phyloP scores from a whole-genome alignment of 768 basidiomycete genomes.

The Infundibulicybe gibba region DNA sequence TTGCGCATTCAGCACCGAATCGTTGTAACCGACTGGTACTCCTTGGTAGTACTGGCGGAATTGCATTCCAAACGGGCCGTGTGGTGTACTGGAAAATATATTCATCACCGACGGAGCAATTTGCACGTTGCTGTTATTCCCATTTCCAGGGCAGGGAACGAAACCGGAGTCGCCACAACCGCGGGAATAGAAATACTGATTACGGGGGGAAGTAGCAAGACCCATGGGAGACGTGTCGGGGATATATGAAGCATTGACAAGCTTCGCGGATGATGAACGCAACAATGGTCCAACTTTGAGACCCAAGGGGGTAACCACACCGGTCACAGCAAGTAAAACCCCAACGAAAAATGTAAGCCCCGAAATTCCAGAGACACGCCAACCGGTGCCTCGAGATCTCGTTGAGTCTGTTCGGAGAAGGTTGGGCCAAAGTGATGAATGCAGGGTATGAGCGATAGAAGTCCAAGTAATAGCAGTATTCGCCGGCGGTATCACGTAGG shows the following conservation, averaged over 20 bases:
- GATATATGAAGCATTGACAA: constrained; percentile 7
- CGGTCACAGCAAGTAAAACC: constrained; percentile 13
- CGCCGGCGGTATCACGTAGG: constrained; percentile 10
- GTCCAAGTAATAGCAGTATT: constrained; percentile 17
- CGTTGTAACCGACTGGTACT: constrained; percentile 8
- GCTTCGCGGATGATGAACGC: not conserved
- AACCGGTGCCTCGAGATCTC: not conserved
- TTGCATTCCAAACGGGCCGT: constrained; percentile 17
- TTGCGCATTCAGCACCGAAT: not conserved
- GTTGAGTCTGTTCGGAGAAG: constrained; percentile 12
- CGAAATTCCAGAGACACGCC: constrained; percentile 9
- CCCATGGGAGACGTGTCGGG: constrained; percentile 14
- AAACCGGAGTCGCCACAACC: constrained; percentile 13
- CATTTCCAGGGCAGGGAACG: constrained; percentile 14
- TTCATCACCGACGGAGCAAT: constrained; percentile 10
- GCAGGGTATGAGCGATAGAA: constrained; percentile 12
- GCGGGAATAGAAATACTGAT: constrained; percentile 10
- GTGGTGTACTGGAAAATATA: constrained; percentile 14
- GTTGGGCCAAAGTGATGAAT: constrained; percentile 15
- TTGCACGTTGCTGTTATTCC: constrained; percentile 3
- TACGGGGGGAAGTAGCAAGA: constrained; percentile 13
- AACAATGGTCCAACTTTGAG: constrained; percentile 11
- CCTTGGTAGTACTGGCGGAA: constrained; percentile 13
- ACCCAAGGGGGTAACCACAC: constrained; percentile 16
- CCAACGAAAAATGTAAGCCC: constrained; percentile 8